Evolutionary conservation across 164 flowering plant species (phyloP), one percentile per base, ranked within the genome.

Genomic region (Macadamia tetraphylla): DNA sequence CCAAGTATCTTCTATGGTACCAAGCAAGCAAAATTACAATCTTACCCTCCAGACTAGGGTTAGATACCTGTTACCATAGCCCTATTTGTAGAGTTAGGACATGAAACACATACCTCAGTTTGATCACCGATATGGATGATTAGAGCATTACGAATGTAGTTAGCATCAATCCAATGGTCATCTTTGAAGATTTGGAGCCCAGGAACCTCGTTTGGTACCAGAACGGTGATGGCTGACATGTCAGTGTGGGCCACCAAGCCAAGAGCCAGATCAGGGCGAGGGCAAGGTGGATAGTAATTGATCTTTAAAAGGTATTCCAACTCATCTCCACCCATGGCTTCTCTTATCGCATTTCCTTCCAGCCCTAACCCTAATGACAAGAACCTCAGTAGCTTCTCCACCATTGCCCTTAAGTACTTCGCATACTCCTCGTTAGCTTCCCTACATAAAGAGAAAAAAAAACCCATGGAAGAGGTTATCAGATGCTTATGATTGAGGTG

Each of bases 391-490:
- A 88, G 70, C 78, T 73, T 81, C 52, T 82, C 80, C 46, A 60
- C 86, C 68, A 87, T 85, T 9, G 59, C 75, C 7, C 53, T 68
- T 70, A 88, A 9, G 29, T 64, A 65, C 75, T 77, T 73, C 0
- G 80, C 73, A 7, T 88, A 85, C 66, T 83, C 89, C 67, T 85
- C 88, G 35, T 80, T 87, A 2, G 77, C 85, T 60, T 79, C 85
- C 79, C 91, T 87, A 68, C 53, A 31, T 46, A 46, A 46, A 46
- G 1, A 46, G 13, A 46, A 1, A 46, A 46, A 46, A 46, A 46
- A 3, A 9, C 51, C 1, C 9, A 46, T 3, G 9, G 1, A 11
- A 46, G 48, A 5, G 48, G 48, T 6, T 10, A 35, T 64, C n/a
- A 29, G 46, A 23, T 23, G 23, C 23, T 23, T 23, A 23, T 23